Percentiles rank a stretch among this genome's conserved stretches.
Conservation (phyloP, 805 yeast genomes). For the Schwanniomyces occidentalis region DNA sequence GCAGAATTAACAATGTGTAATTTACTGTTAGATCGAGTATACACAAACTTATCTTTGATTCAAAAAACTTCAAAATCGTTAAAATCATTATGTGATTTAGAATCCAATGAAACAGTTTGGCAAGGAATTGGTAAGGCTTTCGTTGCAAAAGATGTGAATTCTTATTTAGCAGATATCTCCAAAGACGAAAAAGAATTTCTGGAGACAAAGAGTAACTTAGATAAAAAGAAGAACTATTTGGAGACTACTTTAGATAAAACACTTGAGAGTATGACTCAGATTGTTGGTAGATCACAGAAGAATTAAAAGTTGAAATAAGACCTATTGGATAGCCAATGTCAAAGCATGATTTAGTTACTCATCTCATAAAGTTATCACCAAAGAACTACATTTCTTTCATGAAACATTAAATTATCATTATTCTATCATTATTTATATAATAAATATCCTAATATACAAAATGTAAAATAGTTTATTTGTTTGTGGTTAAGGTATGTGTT, state of each 20-base stretch:
- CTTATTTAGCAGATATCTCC: slow-evolving; percentile 50
- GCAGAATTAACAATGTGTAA: slow-evolving; percentile 59
- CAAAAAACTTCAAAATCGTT: slow-evolving; percentile 60
- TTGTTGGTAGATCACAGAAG: slow-evolving; percentile 22
- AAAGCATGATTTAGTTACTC: no score
- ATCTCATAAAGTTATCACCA: no score
- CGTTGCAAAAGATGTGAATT: slow-evolving; percentile 43
- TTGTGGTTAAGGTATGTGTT: no score
- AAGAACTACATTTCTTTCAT: no score
- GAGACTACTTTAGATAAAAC: slow-evolving; percentile 79
- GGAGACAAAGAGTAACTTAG: slow-evolving; percentile 61
- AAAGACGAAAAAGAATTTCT: slow-evolving; percentile 53
- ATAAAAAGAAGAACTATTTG: slow-evolving; percentile 69
- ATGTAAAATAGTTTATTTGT: no score
- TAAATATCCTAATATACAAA: no score
- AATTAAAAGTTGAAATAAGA: background rate
- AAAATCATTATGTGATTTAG: slow-evolving; percentile 29
- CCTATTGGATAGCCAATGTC: no score
- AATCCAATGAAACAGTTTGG: slow-evolving; percentile 63
- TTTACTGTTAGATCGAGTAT: slow-evolving; percentile 49
- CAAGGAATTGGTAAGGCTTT: slow-evolving; percentile 83
- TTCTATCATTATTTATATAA: no score
- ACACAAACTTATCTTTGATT: slow-evolving; percentile 52
- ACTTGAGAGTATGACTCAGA: slow-evolving; percentile 57
- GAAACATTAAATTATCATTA: no score